Evolutionary conservation across 2,329 filamentous ascomycete species (phyloP), one percentile per base, ranked within the genome.

Genomic region (Gaeumannomyces sp.): DNA sequence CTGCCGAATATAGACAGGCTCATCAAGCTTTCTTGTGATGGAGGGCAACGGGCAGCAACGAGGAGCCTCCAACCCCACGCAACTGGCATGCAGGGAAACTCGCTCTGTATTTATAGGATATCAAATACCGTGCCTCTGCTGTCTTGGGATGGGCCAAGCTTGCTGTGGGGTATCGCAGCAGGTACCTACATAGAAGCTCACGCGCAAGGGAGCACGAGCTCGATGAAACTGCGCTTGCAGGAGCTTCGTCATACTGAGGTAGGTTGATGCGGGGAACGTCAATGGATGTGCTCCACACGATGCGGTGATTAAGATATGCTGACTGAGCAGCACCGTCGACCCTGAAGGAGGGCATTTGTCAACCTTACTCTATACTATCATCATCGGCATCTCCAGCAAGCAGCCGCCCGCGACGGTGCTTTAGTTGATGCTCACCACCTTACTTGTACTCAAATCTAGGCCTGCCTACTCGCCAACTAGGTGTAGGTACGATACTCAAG

Each of bases 11-110:
- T n/a, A 14, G 45, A 53, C 45, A 53, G 45, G 22, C 45, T 75
- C 69, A 60, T 71, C 65, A 65, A 67, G 61, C 14, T 2, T 57
- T n/a, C 31, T 27, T 50, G 57, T 31, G 16, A 61, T 61, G 31
- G 61, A 50, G 60, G 59, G 45, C 19, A n/a, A n/a, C 19, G 22
- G 22, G 6, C 5, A n/a, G 22, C 45, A 53, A 53, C 2, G 19
- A 2, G 45, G 19, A n/a, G 7, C 22, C 6, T 53, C 45, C 45
- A 53, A 22, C 22, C 7, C 19, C 45, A 11, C 19, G 38, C 45
- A 53, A n/a, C 45, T 11, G 22, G 10, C 7, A 53, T n/a, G 45
- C 45, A 53, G 22, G 16, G 45, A 7, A n/a, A 5, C 19, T 53
- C 19, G 45, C 45, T 53, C 45, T n/a, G 22, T 53, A 53, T 53